Conservation (phyloP, 306 rosid genomes). For the Quercus bicolor region DNA sequence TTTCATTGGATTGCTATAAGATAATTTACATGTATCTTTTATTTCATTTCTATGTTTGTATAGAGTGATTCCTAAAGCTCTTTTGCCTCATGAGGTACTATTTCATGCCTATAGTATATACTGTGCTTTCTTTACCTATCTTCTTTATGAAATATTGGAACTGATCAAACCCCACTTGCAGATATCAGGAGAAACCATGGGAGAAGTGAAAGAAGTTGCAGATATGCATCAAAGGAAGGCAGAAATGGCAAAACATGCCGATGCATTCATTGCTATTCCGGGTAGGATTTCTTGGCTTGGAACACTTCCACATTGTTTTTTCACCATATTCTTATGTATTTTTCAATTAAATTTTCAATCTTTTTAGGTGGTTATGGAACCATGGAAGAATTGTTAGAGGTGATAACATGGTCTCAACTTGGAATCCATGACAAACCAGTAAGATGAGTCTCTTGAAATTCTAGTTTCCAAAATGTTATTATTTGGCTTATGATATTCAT, state of each 20-base stretch:
- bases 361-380: slow-evolving; percentile 47
- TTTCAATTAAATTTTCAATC: neutral
- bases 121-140: neutral
- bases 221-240: slow-evolving; percentile 70
- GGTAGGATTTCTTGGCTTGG: slow-evolving; percentile 26
- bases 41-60: slow-evolving; percentile 6
- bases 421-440: slow-evolving; percentile 46
- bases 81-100: slow-evolving; percentile 52
- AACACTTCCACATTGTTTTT: neutral
- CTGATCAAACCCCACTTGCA: slow-evolving; percentile 29
- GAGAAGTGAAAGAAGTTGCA: slow-evolving; percentile 52
- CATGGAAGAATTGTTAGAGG: slow-evolving; percentile 45
- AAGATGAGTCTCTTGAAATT: neutral
- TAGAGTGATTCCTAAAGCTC: slow-evolving; percentile 66
- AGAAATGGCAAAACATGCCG: slow-evolving; percentile 62
- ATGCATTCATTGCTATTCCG: slow-evolving; percentile 71
- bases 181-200: slow-evolving; percentile 56
- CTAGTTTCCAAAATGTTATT: neutral
- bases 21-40: slow-evolving; percentile 2
- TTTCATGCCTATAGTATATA: slow-evolving; percentile 8
- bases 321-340: neutral
- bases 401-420: slow-evolving; percentile 44
- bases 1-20: neutral
- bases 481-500: neutral
- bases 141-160: neutral